Evolutionary conservation across 176 grass and related monocot genomes (phyloP).

Genomic region (barley (Hordeum vulgare)): MorexV3_pseudomolecules_assembly NC_058521.1:90709080-90709579

Average conservation of each 20-base stretch:
- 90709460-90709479: slow-evolving; percentile 46
- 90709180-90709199: slow-evolving; percentile 87
- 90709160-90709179: slow-evolving; percentile 77
- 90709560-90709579: slow-evolving; percentile 70
- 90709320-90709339: neutral
- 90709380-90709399: slow-evolving; percentile 49
- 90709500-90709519: slow-evolving; percentile 50
- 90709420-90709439: slow-evolving; percentile 68
- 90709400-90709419: slow-evolving; percentile 78
- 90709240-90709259: slow-evolving; percentile 74
- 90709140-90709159: slow-evolving; percentile 44
- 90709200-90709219: slow-evolving; percentile 83
- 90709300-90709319: neutral
- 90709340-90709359: neutral
- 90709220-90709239: slow-evolving; percentile 77
- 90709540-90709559: slow-evolving; percentile 91
- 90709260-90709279: slow-evolving; percentile 75
- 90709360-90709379: neutral
- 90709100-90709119: neutral
- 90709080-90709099: neutral
- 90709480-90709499: slow-evolving; percentile 66
- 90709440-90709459: slow-evolving; percentile 39
- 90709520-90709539: slow-evolving; percentile 70
- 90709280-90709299: slow-evolving; percentile 67
- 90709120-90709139: slow-evolving; percentile 41